Conservation (phyloP, 139 green algal genomes). For the Chlorella sp. region DNA sequence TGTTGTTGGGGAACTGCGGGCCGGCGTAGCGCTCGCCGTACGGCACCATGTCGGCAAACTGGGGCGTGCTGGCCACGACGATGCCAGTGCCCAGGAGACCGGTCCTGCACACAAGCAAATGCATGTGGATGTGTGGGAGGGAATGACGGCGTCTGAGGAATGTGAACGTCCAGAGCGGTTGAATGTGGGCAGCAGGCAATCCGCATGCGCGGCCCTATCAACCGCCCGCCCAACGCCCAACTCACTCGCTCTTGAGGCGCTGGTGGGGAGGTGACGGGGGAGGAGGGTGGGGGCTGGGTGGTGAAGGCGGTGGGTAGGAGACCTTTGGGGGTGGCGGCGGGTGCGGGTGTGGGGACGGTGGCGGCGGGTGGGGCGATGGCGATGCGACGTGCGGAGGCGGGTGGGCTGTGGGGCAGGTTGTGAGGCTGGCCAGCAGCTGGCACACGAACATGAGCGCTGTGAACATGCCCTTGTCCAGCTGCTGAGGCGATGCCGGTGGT, state of each 20-base stretch:
- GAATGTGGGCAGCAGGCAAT: too few species aligned
- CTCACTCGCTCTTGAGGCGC: not conserved
- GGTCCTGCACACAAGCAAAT: not conserved
- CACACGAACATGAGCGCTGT: not conserved
- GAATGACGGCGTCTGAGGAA: not conserved
- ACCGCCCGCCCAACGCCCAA: too few species aligned
- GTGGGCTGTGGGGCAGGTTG: not conserved
- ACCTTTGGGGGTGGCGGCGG: not conserved
- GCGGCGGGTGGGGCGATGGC: not conserved
- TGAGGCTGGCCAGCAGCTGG: not conserved
- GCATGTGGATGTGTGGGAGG: not conserved
- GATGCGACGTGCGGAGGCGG: not conserved
- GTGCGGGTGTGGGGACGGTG: not conserved
- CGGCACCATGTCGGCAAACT: not conserved
- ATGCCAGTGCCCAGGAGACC: not conserved
- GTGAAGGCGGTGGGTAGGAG: not conserved
- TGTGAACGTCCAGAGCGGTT: not conserved
- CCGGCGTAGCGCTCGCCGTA: not conserved
- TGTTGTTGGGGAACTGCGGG: not conserved
- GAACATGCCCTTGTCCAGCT: too few species aligned
- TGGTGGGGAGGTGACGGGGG: not conserved
- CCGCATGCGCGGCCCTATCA: too few species aligned
- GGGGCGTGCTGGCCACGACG: not conserved
- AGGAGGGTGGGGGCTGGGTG: not conserved
- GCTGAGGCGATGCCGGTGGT: too few species aligned